Evolutionary conservation across 208 protist species (phyloP), one percentile per base, ranked within the genome.

Genomic region (Trypanosomatidae sp.): DNA sequence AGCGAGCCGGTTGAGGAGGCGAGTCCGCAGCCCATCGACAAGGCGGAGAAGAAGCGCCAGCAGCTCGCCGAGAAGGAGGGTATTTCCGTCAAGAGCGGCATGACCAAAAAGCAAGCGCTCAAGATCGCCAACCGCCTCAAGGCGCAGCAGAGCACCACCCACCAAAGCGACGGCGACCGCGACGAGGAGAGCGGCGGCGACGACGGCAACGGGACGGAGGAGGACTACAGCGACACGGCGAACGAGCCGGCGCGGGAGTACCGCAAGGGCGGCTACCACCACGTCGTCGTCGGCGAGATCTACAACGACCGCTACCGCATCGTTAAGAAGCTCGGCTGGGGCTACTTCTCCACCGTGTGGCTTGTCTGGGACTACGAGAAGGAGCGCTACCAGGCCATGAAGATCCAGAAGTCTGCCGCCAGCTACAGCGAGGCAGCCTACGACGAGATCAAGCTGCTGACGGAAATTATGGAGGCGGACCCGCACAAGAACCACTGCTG

Each of bases 281-380:
- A 92, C 47, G 97, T 99, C 2, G 74, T 89, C 36, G 69, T 98
- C 4, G 97, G 95, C 33, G 98, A 99, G 49, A 75, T 98, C 25
- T 99, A 98, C 81, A 86, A 98, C 77, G 67, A 95, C 55, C 87
- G 98, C 25, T 99, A 99, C 79, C 76, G 87, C 33, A 79, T 99
- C 33, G 84, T 99, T 25, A 75, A 81, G 64, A 99, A 99, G 82
- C 86, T 99, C 1, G 99, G 99, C 68, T 99, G 99, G 98, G 99
- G 99, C 43, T 99, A 99, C 82, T 99, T 99, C 80, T 99, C 98
- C 44, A 99, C 98, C 0, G 99, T 99, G 30, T 99, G 99, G 99
- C 89, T 99, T 15, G 97, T 94, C 33, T 93, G 89, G 75, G 98
- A 99, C 80, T 89, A 94, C 71, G 97, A 98, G 66, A 95, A 99